Evolutionary conservation across 306 rosid genomes (phyloP), one percentile per base, ranked within the genome.

Genomic region (Sicyos edulis): DNA sequence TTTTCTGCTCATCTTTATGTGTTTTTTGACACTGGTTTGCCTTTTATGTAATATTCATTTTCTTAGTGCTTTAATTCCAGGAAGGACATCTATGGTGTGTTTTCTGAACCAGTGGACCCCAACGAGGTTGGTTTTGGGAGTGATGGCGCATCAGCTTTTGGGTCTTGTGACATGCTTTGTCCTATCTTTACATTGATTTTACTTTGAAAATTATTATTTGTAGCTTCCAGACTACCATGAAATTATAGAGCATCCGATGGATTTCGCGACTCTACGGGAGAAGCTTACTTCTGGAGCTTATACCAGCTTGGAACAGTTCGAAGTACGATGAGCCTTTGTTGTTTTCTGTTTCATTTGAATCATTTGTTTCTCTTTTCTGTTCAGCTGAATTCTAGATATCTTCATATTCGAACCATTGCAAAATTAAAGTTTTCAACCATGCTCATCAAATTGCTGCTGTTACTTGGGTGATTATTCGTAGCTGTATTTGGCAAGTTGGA

Each of bases 141-240:
- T 79, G 81, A 74, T 65, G 80, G 45, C 44, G 73, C 76, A 52
- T 71, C 72, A 37, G 50, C 29, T 72, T 74, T 70, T 71, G 40
- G 59, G 75, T 20, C 32, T 64, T 61, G 8, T 42, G 22, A 47
- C 20, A 7, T 61, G 61, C 45, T 74, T 61, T 74, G 77, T 24
- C 42, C 29, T 61, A n/a, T 71, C 68, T 19, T 67, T 76, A 7
- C n/a, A 10, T 11, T n/a, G 66, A 40, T 34, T 78, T 1, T 70
- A 19, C 34, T 7, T 37, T 68, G 42, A 51, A 45, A 57, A 55
- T 54, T 50, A 57, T 45, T 71, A 6, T 53, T 58, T 61, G 83
- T 79, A 88, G 92, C 89, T 88, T 64, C 92, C 92, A 15, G 92
- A 88, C 80, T 88, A 88, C 72, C 85, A 78, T 56, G 92, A 88